Evolutionary conservation across 1,284 basidiomycete genomes (phyloP).

Genomic region (Erythrobasidium hasegawianum): DNA sequence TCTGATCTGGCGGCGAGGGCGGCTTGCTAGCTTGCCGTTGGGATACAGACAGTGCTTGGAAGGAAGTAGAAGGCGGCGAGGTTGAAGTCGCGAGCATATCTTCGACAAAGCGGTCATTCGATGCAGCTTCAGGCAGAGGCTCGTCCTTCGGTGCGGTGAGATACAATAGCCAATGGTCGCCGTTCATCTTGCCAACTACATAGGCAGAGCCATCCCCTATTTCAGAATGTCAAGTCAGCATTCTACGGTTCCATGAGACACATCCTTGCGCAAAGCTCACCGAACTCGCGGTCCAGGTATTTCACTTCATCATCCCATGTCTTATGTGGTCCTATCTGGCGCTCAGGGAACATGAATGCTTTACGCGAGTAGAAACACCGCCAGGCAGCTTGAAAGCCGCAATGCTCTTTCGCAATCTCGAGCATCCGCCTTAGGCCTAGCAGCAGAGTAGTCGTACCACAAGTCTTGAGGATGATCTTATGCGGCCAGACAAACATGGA

Average conservation of each 20-base stretch:
- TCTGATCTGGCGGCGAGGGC: constrained; percentile 62
- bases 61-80: constrained; percentile 38
- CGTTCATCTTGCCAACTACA: constrained; percentile 95
- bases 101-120: constrained; percentile 37
- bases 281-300: constrained; percentile 84
- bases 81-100: constrained; percentile 37
- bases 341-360: constrained; percentile 98
- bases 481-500: constrained; percentile 95
- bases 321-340: constrained; percentile 86
- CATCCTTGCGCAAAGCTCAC: no score
- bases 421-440: constrained; percentile 89
- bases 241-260: background rate
- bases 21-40: constrained; percentile 10
- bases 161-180: constrained; percentile 98
- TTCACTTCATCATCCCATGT: constrained; percentile 93
- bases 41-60: constrained; percentile 34
- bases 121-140: constrained; percentile 39
- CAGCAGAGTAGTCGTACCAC: constrained; percentile 96
- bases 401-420: constrained; percentile 75
- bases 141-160: constrained; percentile 62
- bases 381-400: constrained; percentile 69
- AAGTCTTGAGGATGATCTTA: constrained; percentile 96
- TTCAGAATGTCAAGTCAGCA: constrained; percentile 42
- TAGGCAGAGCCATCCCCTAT: constrained; percentile 76
- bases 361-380: constrained; percentile 96